These are phyloP conservation scores for Margaritispora aquatica DNA, from an alignment of 495 filamentous ascomycete genomes.

Conservation along the genomic window DNA sequence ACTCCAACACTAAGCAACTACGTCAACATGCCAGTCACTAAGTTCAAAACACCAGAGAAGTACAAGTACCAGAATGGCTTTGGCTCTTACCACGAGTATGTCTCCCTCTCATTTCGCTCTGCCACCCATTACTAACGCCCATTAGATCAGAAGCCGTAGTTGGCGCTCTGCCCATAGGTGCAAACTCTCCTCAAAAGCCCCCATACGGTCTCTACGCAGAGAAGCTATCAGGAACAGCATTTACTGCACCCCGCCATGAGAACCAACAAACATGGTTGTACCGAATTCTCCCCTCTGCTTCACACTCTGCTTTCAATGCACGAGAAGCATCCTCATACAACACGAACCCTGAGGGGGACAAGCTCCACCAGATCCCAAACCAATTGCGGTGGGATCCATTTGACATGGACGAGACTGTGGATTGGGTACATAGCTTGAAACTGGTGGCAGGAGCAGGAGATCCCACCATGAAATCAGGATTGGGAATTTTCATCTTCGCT, in stretches of 20 bases:
- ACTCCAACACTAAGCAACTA: background rate
- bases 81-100: constrained; percentile 56
- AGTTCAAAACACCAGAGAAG: constrained; percentile 47
- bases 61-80: constrained; percentile 67
- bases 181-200: constrained; percentile 86
- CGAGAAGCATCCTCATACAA: constrained; percentile 22
- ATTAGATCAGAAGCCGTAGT: constrained; percentile 39
- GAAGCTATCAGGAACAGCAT: constrained; percentile 90
- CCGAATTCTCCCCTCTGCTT: constrained; percentile 75
- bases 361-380: constrained; percentile 66
- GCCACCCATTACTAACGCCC: background rate
- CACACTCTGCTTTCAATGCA: constrained; percentile 67
- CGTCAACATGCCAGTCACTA: constrained; percentile 47
- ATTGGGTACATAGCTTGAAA: constrained; percentile 74
- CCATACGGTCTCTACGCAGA: constrained; percentile 83
- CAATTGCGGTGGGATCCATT: constrained; percentile 89
- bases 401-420: constrained; percentile 58
- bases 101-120: background rate
- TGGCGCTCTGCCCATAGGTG: constrained; percentile 48
- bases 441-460: constrained; percentile 80
- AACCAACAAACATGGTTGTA: constrained; percentile 96
- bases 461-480: constrained; percentile 69
- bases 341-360: constrained; percentile 21
- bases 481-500: constrained; percentile 79
- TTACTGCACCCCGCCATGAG: constrained; percentile 83